Evolutionary conservation across 1,139 yeast species (phyloP), one percentile per base, ranked within the genome.

Genomic region (Kurtzmaniella quercitrusa): DNA sequence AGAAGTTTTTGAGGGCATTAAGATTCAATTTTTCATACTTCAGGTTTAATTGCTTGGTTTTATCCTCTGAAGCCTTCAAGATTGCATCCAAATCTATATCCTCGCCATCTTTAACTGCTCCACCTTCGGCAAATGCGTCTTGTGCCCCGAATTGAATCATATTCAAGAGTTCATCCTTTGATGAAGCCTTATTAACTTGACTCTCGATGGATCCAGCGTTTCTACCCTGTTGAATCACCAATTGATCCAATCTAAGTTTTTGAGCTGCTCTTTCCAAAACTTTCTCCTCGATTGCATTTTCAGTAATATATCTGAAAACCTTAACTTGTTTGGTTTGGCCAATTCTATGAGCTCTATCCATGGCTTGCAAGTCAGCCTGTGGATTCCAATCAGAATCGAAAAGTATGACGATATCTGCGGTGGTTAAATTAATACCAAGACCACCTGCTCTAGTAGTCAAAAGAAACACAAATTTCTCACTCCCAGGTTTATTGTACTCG

Each of bases 381-480:
- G 98, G 98, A 58, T 93, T 93, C 98, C 98, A 93, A 65, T 93
- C 98, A 1, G 96, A 88, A 63, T 93, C 98, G 58, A 82, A 93
- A 33, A 93, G 67, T 8, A 93, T 79, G 45, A 93, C 98, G 46
- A 85, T 80, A 63, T 93, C 97, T 1, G 98, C 98, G 25, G 89
- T 79, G 0, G 97, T 91, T 58, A 93, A 75, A 58, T 93, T 93
- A 57, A 93, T 93, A 58, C 98, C 98, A 46, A 93, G 72, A 11
- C 98, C 98, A 66, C 98, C 98, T n/a, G 98, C 98, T 63, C 98
- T 81, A 0, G 98, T 93, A 0, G 98, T 93, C 50, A 93, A 72
- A 53, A 93, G 66, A 56, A 93, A 93, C 11, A 93, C 68, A 55
- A 91, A 93, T 58, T 91, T 91, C 29, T 82, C 82, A 18, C 94